Evolutionary conservation across 202 grass and related monocot species (phyloP).

Genomic region (Zizania palustris): DNA sequence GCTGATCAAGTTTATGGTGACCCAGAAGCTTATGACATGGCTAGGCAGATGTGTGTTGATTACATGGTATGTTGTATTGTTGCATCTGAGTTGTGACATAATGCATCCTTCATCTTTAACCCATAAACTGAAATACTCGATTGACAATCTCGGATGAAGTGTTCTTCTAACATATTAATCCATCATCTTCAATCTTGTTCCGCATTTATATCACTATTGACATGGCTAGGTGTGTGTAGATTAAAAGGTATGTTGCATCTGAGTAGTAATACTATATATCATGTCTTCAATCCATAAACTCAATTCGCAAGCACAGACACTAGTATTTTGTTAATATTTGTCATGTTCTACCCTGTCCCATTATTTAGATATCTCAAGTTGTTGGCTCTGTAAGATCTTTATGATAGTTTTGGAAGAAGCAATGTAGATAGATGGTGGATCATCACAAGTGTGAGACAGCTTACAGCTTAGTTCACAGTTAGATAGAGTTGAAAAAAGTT

Average conservation of each 20-base stretch:
- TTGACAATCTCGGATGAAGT: conserved; percentile 2
- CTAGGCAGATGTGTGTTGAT: conserved; percentile 96
- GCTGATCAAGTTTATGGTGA: conserved; percentile 99
- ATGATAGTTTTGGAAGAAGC: conserved; percentile 4
- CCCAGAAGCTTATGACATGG: conserved; percentile 85
- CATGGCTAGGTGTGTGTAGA: neutral
- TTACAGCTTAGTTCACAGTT: neutral
- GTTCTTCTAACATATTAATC: conserved; percentile 17
- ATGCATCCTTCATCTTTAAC: conserved; percentile 3
- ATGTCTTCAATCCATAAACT: neutral
- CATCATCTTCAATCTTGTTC: neutral
- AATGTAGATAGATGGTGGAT: conserved; percentile 4
- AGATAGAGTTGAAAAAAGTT: conserved; percentile 19
- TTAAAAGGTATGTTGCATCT: conserved; percentile 20
- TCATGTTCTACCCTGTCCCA: neutral
- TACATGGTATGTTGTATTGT: conserved; percentile 73
- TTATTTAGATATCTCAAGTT: conserved; percentile 9
- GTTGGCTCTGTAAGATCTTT: conserved; percentile 24
- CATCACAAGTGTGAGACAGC: neutral
- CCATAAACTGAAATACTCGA: neutral
- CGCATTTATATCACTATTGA: neutral
- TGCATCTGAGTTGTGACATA: conserved; percentile 31
- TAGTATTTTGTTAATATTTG: conserved; percentile 23
- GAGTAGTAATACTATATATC: conserved; percentile 19
- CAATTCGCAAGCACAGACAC: neutral